Evolutionary conservation across 2,329 filamentous ascomycete genomes (phyloP).

Genomic region (Epichloe baconii): DNA sequence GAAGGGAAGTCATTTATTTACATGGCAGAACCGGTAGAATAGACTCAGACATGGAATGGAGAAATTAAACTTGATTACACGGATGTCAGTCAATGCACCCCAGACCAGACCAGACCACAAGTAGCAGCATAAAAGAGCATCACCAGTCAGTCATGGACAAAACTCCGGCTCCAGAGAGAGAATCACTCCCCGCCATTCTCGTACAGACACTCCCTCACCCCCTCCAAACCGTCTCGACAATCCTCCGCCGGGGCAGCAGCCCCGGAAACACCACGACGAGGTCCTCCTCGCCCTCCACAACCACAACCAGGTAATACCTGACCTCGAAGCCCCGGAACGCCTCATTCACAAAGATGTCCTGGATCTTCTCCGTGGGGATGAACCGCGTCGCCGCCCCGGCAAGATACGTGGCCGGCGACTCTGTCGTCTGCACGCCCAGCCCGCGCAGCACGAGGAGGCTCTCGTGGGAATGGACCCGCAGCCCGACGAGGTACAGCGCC

Average conservation of each 20-base stretch:
- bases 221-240: constrained; percentile 84
- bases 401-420: constrained; percentile 49
- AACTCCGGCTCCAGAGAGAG: too few relatives aligned
- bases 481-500: constrained; percentile 31
- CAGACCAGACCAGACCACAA: too few relatives aligned
- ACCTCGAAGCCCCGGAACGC: constrained; percentile 90
- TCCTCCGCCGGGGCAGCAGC: constrained; percentile 57
- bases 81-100: too few relatives aligned
- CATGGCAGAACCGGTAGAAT: background rate
- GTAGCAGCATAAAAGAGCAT: too few relatives aligned
- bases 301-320: constrained; percentile 74
- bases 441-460: constrained; percentile 79
- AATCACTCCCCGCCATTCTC: constrained; percentile 23
- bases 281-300: constrained; percentile 78
- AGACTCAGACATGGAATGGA: background rate
- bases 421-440: constrained; percentile 78
- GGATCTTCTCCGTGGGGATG: constrained; percentile 85
- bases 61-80: too few relatives aligned
- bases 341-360: constrained; percentile 89
- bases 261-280: constrained; percentile 90
- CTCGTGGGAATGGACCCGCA: constrained; percentile 51
- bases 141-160: too few relatives aligned
- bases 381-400: constrained; percentile 35
- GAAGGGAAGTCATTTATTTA: constrained; percentile 4
- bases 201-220: constrained; percentile 69